These are phyloP conservation scores for Paecilomyces variotii DNA, from an alignment of 2,329 filamentous ascomycete species.

Conservation along the genomic window DNA sequence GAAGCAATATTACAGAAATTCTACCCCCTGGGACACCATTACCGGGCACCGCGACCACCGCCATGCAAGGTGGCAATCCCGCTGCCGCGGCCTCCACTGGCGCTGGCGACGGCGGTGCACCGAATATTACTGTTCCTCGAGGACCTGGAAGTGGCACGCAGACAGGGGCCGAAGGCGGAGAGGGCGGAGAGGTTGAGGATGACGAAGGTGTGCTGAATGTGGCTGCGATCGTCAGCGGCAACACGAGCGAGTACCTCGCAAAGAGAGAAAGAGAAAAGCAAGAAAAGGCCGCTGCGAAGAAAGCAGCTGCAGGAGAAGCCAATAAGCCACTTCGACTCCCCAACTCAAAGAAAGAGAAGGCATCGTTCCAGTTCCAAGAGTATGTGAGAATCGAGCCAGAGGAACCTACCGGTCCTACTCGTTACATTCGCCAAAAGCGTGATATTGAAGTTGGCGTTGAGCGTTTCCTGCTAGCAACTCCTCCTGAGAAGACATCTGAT, in stretches of 20 bases:
- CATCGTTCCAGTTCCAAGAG: constrained; percentile 55
- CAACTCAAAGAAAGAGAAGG: constrained; percentile 52
- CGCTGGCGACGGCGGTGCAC: constrained; percentile 32
- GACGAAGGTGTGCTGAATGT: constrained; percentile 58
- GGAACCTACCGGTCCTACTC: constrained; percentile 36
- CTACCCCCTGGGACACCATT: constrained; percentile 47
- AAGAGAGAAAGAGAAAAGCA: constrained; percentile 57
- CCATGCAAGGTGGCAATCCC: constrained; percentile 41
- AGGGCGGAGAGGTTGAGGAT: constrained; percentile 37
- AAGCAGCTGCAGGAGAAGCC: constrained; percentile 38
- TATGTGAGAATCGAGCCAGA: constrained; percentile 45
- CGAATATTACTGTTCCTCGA: constrained; percentile 37
- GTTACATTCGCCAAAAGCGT: constrained; percentile 43
- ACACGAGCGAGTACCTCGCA: constrained; percentile 55
- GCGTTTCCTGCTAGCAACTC: constrained; percentile 51
- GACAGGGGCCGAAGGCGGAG: constrained; percentile 43
- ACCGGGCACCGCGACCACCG: constrained; percentile 41
- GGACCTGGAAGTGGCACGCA: constrained; percentile 49
- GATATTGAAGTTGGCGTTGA: constrained; percentile 58
- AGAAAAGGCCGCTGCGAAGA: constrained; percentile 48
- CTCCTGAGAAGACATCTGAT: constrained; percentile 23
- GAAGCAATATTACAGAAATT: constrained; percentile 55
- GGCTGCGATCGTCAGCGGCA: constrained; percentile 57
- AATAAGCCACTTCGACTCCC: constrained; percentile 46
- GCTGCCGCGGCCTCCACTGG: constrained; percentile 51